A percentile compares a stretch with the other conserved stretches of the same genome.
Conservation (phyloP, 768 basidiomycete genomes). For the Cubamyces lactineus region DNA sequence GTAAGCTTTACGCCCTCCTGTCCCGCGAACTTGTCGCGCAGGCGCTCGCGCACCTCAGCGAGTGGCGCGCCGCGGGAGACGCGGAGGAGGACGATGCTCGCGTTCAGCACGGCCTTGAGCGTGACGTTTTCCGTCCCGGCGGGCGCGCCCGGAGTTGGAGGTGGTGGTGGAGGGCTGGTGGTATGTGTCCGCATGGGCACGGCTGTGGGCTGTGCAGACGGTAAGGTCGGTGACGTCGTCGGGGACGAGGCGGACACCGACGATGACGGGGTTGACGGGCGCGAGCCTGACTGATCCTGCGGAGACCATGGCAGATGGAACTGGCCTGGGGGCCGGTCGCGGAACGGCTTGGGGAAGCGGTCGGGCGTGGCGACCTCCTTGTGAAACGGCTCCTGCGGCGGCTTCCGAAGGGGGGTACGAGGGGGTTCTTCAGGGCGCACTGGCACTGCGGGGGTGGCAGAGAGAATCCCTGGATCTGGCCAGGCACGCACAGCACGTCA, state of each 20-base stretch:
- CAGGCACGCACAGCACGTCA: slow-evolving; percentile 13
- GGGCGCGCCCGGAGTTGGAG: slow-evolving; percentile 30
- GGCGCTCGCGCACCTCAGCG: slow-evolving; percentile 54
- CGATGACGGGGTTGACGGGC: slow-evolving; percentile 17
- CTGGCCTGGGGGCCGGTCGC: slow-evolving; percentile 33
- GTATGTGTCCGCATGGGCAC: slow-evolving; percentile 10
- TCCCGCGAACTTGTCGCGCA: slow-evolving; percentile 69
- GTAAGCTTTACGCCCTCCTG: slow-evolving; percentile 60
- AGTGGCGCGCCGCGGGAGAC: slow-evolving; percentile 50
- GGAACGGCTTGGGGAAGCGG: slow-evolving; percentile 37
- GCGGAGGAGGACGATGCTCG: slow-evolving; percentile 66
- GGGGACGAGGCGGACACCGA: background rate
- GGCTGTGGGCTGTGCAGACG: slow-evolving; percentile 1
- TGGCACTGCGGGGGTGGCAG: slow-evolving; percentile 3
- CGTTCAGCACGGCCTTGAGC: slow-evolving; percentile 68
- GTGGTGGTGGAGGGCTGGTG: slow-evolving; percentile 33
- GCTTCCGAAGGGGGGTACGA: slow-evolving; percentile 14
- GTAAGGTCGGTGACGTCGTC: slow-evolving; percentile 3
- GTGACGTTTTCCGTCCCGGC: slow-evolving; percentile 40
- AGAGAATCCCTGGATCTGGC: slow-evolving; percentile 28
- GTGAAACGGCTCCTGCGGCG: slow-evolving; percentile 27
- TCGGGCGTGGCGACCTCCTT: slow-evolving; percentile 31
- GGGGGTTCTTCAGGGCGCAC: slow-evolving; percentile 18
- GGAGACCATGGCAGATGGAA: slow-evolving; percentile 35
- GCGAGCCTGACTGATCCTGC: slow-evolving; percentile 16